These are phyloP conservation scores for Phytophthora macrochlamydospora DNA, from an alignment of 352 stramenopile species.

Conservation along the genomic window DNA sequence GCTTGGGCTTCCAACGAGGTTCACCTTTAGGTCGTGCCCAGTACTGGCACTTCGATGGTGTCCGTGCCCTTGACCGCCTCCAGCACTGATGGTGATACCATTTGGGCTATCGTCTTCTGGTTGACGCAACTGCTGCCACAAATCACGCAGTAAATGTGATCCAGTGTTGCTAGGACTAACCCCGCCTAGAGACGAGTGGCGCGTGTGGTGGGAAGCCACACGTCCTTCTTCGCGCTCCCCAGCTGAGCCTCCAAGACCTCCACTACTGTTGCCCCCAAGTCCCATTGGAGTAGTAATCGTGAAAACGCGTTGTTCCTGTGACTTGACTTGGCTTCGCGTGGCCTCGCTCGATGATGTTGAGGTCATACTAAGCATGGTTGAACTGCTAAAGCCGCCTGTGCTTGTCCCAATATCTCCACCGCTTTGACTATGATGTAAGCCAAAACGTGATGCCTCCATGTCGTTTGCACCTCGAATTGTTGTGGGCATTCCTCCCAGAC, in stretches of 20 bases:
- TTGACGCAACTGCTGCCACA: conserved; percentile 82
- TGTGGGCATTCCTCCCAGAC: conserved; percentile 12
- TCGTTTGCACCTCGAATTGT: conserved; percentile 22
- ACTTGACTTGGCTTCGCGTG: conserved; percentile 39
- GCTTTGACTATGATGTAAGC: conserved; percentile 27
- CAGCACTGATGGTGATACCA: conserved; percentile 20
- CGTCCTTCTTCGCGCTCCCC: conserved; percentile 26
- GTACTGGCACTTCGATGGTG: conserved; percentile 32
- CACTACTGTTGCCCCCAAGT: conserved; percentile 16
- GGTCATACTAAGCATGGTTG: conserved; percentile 6
- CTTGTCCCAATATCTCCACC: conserved; percentile 8
- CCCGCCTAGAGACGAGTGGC: conserved; percentile 37
- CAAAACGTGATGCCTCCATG: conserved; percentile 33
- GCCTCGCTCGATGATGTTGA: conserved; percentile 27
- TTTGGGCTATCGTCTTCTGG: conserved; percentile 53
- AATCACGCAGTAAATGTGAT: conserved; percentile 72
- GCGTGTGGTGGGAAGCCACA: conserved; percentile 24
- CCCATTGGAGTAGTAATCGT: conserved; percentile 33
- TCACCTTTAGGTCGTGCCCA: conserved; percentile 33
- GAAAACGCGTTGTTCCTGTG: conserved; percentile 31
- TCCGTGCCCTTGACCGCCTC: conserved; percentile 17
- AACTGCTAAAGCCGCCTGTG: not conserved
- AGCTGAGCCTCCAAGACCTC: conserved; percentile 14
- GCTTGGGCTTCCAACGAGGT: conserved; percentile 16
- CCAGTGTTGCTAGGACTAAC: conserved; percentile 39